Conservation (phyloP, 179 eudicot genomes). For the Camellia oleifera region DNA sequence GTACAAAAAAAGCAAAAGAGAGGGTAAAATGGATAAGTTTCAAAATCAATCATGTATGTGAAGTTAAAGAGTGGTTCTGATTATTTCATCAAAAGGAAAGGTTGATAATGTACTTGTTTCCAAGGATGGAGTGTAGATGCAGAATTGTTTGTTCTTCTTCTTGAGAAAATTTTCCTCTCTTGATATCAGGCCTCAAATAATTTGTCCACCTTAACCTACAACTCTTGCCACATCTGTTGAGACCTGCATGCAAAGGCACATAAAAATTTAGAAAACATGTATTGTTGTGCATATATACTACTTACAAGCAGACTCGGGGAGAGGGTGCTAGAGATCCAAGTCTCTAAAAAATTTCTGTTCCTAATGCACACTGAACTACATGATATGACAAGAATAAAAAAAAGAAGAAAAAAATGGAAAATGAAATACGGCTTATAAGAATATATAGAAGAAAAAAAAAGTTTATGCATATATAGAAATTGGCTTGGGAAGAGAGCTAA, state of each 20-base stretch:
- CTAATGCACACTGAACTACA: no score
- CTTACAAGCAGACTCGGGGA: background rate
- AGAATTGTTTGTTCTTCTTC: slow-evolving; percentile 40
- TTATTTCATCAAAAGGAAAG: background rate
- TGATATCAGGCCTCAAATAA: slow-evolving; percentile 40
- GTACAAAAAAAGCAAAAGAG: background rate
- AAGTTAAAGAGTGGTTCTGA: no score
- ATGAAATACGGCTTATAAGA: no score
- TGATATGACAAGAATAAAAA: no score
- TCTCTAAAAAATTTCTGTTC: no score
- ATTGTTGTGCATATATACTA: background rate
- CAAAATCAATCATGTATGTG: background rate
- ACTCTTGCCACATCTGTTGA: slow-evolving; percentile 41
- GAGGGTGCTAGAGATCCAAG: background rate
- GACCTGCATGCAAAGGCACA: slow-evolving; percentile 18
- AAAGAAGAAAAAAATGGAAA: no score
- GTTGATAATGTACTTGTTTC: slow-evolving; percentile 30
- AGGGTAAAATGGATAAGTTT: background rate
- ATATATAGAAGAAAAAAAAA: no score
- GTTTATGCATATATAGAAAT: no score
- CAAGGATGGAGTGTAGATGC: slow-evolving; percentile 36
- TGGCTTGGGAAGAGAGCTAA: no score
- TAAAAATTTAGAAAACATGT: background rate
- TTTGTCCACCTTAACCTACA: slow-evolving; percentile 45
- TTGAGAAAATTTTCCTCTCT: slow-evolving; percentile 37